Evolutionary conservation across 176 grass and related monocot genomes (phyloP), one percentile per base, ranked within the genome.

Genomic region (Rhynchospora breviuscula): DNA sequence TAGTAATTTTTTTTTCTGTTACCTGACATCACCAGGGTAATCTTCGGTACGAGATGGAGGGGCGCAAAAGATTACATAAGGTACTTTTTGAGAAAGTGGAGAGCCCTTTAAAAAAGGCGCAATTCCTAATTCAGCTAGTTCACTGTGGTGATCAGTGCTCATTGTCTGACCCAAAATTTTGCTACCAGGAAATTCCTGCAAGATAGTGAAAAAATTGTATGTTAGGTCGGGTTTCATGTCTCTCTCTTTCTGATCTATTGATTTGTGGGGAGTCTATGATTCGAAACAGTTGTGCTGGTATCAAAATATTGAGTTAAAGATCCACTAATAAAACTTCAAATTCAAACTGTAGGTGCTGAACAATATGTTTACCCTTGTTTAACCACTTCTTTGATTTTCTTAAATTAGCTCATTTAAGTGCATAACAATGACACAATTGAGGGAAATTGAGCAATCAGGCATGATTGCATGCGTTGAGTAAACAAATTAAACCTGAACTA

Each of bases 11-110:
- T 10, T 82, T 46, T 80, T 73, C 81, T 53, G 74, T 81, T 91
- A 98, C 95, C 95, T 87, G 47, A 91, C 60, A 88, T 94, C 92
- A 33, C 81, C 84, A 52, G 89, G 73, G 56, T 98, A 98, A 87
- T 98, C 95, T 84, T 88, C 85, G 10, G 89, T 87, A 25, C 59
- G 89, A 87, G 83, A 91, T 52, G 95, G 92, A 47, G 95, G 92
- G 81, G 95, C 90, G 72, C 95, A 98, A 84, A 98, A 94, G 85
- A 98, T 91, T 23, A 94, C 82, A 63, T 90, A 90, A 33, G 95
- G 86, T 56, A 94, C 85, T 71, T 94, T 94, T 43, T 89, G 73
- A 73, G 49, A 59, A 66, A 46, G 7, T 62, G 18, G 29, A 48
- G 90, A 75, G 59, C 86, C 87, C 79, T 81, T 94, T 78, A 94